phyloP scores from a whole-genome alignment of 2,329 filamentous ascomycete genomes.

The Karstenula rhodostoma region DNA sequence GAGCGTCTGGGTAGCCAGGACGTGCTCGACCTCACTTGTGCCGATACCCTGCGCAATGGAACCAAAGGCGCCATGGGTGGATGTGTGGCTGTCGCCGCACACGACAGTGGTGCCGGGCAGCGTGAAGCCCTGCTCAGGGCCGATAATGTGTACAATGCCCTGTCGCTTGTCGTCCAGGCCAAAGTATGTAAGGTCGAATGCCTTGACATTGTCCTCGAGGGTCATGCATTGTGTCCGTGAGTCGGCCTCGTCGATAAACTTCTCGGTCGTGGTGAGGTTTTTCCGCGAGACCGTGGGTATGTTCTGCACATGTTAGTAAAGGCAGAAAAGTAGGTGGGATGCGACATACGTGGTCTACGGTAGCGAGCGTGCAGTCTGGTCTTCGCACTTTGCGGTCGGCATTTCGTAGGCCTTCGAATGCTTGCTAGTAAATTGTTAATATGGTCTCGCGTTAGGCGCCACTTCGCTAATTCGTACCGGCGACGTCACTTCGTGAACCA shows the following conservation, averaged over 20 bases:
- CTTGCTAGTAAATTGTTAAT: slow-evolving; percentile 70
- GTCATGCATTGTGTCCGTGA: slow-evolving; percentile 94
- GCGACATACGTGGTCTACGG: slow-evolving; percentile 86
- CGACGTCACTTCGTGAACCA: slow-evolving; percentile 98
- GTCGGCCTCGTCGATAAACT: slow-evolving; percentile 94
- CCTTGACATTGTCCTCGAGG: slow-evolving; percentile 95
- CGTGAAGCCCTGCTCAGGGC: slow-evolving; percentile 98
- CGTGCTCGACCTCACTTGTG: slow-evolving; percentile 98
- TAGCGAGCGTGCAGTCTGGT: slow-evolving; percentile 95
- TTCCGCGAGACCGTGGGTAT: slow-evolving; percentile 91
- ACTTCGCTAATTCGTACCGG: slow-evolving; percentile 67
- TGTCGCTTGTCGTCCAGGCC: slow-evolving; percentile 95
- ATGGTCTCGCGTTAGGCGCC: slow-evolving; percentile 3
- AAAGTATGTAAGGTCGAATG: slow-evolving; percentile 96
- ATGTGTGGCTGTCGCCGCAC: slow-evolving; percentile 97
- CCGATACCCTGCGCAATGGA: slow-evolving; percentile 96
- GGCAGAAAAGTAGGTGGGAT: slow-evolving; percentile 3
- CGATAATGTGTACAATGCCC: slow-evolving; percentile 98
- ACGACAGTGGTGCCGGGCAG: slow-evolving; percentile 96
- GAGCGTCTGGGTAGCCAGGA: slow-evolving; percentile 93
- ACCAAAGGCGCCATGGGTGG: slow-evolving; percentile 96
- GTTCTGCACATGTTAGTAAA: slow-evolving; percentile 66
- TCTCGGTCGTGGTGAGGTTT: slow-evolving; percentile 89
- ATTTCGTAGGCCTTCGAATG: slow-evolving; percentile 93
- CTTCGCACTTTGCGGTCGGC: slow-evolving; percentile 86